Base-by-base conservation (phyloP, 371 early-diverging fungal genomes). In the Mucor plumbeus region DNA sequence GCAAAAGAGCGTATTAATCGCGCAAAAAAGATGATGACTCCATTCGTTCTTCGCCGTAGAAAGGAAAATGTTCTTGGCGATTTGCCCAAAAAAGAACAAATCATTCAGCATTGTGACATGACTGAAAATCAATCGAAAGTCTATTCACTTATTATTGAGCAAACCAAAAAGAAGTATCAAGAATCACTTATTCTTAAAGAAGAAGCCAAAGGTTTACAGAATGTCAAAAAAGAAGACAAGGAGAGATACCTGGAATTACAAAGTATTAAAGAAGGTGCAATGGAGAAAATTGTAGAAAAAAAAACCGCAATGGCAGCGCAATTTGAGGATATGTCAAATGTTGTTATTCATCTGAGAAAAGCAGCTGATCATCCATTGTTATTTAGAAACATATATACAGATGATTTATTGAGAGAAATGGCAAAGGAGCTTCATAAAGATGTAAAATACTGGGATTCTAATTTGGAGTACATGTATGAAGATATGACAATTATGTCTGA, bases 401-500 rank as follows among this genome's bases (percentile, higher is more conserved):
- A 87, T 63, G 76, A 61, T 0, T 76, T 75, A 54, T 57, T 95
- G 4, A 70, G 75, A 61, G 68, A 75, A 17, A 94, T 96, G 90
- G 84, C 94, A 21, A 85, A 84, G 61, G 73, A 67, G 21, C 84
- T 95, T 15, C 82, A 67, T 67, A 77, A 72, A 40, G 81, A 81
- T 61, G 81, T 79, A 5, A 70, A 73, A 48, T 81, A 79, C 66
- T 85, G 86, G 69, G 95, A 94, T 62, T 87, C 92, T 4, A 83
- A 87, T 31, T 83, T 86, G 64, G 77, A 89, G 5, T 93, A 90
- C 66, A 86, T 96, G 21, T 82, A 86, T 59, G 95, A 96, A 64
- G 97, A 96, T 64, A 91, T 96, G 94, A 71, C 84, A 13, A 76
- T 90, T 6, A 92, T 93, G 90, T 86, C 87, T 41, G 97, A 96